phyloP scores from a whole-genome alignment of 192 early-diverging fungal genomes.

The Coemansia sp. region DNA sequence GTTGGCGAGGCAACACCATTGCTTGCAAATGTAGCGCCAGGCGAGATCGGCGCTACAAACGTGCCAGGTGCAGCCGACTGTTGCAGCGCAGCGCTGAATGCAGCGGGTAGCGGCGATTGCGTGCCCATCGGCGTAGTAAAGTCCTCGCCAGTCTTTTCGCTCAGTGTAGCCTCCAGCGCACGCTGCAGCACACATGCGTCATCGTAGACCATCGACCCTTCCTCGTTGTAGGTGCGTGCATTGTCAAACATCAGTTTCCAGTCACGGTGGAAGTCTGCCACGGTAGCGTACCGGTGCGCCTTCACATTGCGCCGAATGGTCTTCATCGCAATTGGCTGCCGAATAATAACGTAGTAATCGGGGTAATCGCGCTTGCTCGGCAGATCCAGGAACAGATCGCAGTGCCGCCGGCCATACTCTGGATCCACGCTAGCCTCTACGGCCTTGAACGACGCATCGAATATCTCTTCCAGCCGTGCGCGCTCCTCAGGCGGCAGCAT shows the following conservation, averaged over 20 bases:
- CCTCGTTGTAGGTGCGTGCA: slow-evolving; percentile 87
- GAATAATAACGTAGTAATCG: slow-evolving; percentile 87
- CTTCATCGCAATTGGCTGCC: slow-evolving; percentile 85
- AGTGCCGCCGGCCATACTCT: slow-evolving; percentile 53
- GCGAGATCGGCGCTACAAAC: background rate
- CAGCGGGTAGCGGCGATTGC: slow-evolving; percentile 17
- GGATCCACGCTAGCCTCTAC: slow-evolving; percentile 33
- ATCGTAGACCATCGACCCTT: slow-evolving; percentile 85
- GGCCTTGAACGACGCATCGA: slow-evolving; percentile 35
- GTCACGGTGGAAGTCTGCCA: slow-evolving; percentile 71
- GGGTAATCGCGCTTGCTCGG: slow-evolving; percentile 74
- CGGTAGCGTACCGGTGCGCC: slow-evolving; percentile 62
- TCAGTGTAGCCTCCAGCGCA: slow-evolving; percentile 10
- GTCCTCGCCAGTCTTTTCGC: slow-evolving; percentile 25
- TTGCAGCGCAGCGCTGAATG: slow-evolving; percentile 16
- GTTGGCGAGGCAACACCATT: background rate
- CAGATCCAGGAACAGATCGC: slow-evolving; percentile 78
- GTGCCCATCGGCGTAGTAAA: slow-evolving; percentile 22
- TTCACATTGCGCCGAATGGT: slow-evolving; percentile 77
- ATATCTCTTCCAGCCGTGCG: slow-evolving; percentile 23
- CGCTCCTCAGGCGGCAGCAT: slow-evolving; percentile 35
- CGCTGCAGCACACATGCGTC: slow-evolving; percentile 63
- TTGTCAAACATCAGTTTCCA: slow-evolving; percentile 88
- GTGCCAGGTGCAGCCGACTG: background rate
- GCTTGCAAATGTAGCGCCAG: background rate